Conservation (phyloP, 768 basidiomycete genomes). For the Boletus tylopilopsis region DNA sequence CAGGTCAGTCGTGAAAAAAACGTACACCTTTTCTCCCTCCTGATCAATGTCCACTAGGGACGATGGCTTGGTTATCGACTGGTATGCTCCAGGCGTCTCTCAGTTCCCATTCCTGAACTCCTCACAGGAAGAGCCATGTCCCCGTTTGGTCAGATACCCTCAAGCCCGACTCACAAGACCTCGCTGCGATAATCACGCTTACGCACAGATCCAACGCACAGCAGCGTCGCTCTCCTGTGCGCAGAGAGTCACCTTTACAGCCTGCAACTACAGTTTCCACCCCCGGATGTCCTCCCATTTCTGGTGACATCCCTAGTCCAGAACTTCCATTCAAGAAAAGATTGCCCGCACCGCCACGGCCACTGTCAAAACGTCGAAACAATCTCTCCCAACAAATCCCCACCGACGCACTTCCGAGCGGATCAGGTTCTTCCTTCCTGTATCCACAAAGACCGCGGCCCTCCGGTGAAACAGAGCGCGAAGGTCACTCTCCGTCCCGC, state of each 20-base stretch:
- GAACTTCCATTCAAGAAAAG: constrained; percentile 6
- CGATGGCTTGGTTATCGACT: constrained; percentile 31
- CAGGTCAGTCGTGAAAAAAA: constrained; percentile 18
- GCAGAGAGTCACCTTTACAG: not conserved
- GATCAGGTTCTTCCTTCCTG: not conserved
- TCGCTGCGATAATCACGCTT: constrained; percentile 25
- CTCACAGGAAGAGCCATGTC: constrained; percentile 25
- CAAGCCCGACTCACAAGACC: constrained; percentile 23
- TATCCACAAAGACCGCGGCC: not conserved
- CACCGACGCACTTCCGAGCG: not conserved
- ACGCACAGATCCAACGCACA: constrained; percentile 26
- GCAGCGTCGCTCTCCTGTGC: constrained; percentile 1
- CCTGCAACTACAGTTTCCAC: not conserved
- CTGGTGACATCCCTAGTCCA: not conserved
- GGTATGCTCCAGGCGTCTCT: constrained; percentile 13
- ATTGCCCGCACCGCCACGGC: constrained; percentile 21
- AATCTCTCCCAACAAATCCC: not conserved
- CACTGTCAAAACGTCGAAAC: constrained; percentile 7
- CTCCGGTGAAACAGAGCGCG: constrained; percentile 1
- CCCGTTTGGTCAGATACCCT: constrained; percentile 33
- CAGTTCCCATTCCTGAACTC: not conserved
- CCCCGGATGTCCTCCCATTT: not conserved
- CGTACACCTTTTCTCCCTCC: not conserved
- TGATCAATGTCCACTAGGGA: constrained; percentile 13
- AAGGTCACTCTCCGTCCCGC: not conserved